Evolutionary conservation across 1,284 basidiomycete genomes (phyloP), one percentile per base, ranked within the genome.

Genomic region (Ustilago vetiveriae): DNA sequence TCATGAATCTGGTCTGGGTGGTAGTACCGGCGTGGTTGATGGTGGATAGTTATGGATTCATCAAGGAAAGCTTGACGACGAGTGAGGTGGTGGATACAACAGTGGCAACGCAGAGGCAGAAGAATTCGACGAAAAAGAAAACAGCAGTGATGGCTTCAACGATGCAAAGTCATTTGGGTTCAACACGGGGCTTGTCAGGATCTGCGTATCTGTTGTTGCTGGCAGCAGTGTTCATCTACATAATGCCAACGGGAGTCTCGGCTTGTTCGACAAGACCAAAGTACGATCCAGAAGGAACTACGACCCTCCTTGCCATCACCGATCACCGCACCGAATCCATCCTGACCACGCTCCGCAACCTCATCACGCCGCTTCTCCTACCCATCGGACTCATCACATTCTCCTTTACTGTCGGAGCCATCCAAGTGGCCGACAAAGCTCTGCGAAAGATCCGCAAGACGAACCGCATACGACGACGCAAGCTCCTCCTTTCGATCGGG

Each of bases 1-100:
- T 62, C 5, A 67, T 74, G 67, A 71, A 71, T 33, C 10, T 66
- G 24, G 50, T 67, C 17, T 74, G 72, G 68, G 68, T 71, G 5
- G 52, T 57, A 19, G 37, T 74, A 7, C 72, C 68, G 33, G 27
- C 50, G 13, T 65, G 44, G 40, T 44, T 74, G 32, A 52, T 74
- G 54, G 19, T 40, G 30, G 72, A 72, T 40, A 64, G 63, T 32
- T 74, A 59, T 43, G 14, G 10, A 11, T 47, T 26, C 13, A 36
- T 67, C 3, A 30, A 21, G 30, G 7, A n/a, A 3, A 40, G 53
- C 6, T 39, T 56, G 38, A 39, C 47, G 24, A 29, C 30, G 38
- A 36, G 22, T 4, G 19, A 6, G 22, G 26, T 46, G 19, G 26
- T 26, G 21, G 56, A 51, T 30, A 32, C 42, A 3, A 50, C 46